Conservation (phyloP, 176 grass and related monocot genomes). For the Leersia perrieri region DNA sequence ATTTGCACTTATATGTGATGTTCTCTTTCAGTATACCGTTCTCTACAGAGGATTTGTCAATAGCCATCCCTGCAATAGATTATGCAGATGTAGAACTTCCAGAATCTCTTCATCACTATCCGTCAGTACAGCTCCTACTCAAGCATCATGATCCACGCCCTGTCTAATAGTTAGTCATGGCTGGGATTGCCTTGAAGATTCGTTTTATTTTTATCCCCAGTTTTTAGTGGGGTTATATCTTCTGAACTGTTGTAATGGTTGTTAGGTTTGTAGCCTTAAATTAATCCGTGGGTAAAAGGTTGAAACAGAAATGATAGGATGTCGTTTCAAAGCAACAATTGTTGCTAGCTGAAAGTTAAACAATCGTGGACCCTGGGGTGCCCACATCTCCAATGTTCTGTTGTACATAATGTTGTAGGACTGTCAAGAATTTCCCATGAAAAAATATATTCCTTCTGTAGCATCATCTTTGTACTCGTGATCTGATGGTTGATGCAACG, state of each 20-base stretch:
- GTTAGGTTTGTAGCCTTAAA: conserved; percentile 26
- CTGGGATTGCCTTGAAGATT: conserved; percentile 22
- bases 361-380: not conserved
- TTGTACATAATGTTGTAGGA: conserved; percentile 43
- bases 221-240: conserved; percentile 33
- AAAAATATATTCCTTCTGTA: not conserved
- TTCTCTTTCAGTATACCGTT: conserved; percentile 83
- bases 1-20: conserved; percentile 29
- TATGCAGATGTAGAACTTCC: conserved; percentile 67
- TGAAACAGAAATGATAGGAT: not conserved
- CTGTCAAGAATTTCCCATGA: not conserved
- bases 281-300: not conserved
- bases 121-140: conserved; percentile 62
- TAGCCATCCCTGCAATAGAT: conserved; percentile 78
- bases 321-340: conserved; percentile 59
- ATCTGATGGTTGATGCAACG: not conserved
- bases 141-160: conserved; percentile 38
- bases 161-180: conserved; percentile 30
- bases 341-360: conserved; percentile 41
- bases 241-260: conserved; percentile 46
- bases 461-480: not conserved
- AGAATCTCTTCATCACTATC: conserved; percentile 49
- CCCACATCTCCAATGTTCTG: not conserved
- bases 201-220: conserved; percentile 13
- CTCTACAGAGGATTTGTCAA: conserved; percentile 90